These are phyloP conservation scores for Porodaedalea pini DNA, from an alignment of 1,284 basidiomycete species.

Conservation along the genomic window DNA sequence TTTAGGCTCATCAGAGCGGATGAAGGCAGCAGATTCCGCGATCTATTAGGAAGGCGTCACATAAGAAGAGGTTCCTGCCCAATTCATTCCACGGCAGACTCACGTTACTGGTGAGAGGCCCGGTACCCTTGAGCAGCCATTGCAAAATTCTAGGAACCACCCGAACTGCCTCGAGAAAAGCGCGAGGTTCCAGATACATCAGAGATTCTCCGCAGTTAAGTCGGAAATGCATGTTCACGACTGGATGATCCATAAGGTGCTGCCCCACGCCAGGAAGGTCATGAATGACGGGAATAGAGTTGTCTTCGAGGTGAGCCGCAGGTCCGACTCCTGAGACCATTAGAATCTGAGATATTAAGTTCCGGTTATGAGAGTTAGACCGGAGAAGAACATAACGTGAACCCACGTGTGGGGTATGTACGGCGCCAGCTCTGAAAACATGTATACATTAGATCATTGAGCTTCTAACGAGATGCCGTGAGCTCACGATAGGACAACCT, in stretches of 20 bases:
- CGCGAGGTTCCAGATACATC: slow-evolving; percentile 32
- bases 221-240: slow-evolving; percentile 46
- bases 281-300: slow-evolving; percentile 47
- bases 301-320: slow-evolving; percentile 44
- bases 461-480: background rate
- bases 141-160: slow-evolving; percentile 35
- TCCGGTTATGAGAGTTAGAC: no score
- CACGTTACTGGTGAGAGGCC: slow-evolving; percentile 55
- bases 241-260: slow-evolving; percentile 57
- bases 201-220: slow-evolving; percentile 45
- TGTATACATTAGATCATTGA: background rate
- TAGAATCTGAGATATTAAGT: slow-evolving; percentile 46
- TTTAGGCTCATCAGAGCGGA: slow-evolving; percentile 30
- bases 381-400: background rate
- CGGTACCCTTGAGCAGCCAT: slow-evolving; percentile 44
- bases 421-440: slow-evolving; percentile 24
- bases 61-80: slow-evolving; percentile 17
- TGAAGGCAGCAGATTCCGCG: slow-evolving; percentile 32
- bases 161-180: slow-evolving; percentile 29
- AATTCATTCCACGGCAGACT: slow-evolving; percentile 19
- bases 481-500: slow-evolving; percentile 26
- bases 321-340: slow-evolving; percentile 70
- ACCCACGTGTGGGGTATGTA: slow-evolving; percentile 23
- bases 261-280: slow-evolving; percentile 59
- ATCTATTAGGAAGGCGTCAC: slow-evolving; percentile 23